Percentiles rank a stretch among this genome's conserved stretches.
phyloP scores from a whole-genome alignment of 352 stramenopile genomes.

The Phytophthora tubulina region DNA sequence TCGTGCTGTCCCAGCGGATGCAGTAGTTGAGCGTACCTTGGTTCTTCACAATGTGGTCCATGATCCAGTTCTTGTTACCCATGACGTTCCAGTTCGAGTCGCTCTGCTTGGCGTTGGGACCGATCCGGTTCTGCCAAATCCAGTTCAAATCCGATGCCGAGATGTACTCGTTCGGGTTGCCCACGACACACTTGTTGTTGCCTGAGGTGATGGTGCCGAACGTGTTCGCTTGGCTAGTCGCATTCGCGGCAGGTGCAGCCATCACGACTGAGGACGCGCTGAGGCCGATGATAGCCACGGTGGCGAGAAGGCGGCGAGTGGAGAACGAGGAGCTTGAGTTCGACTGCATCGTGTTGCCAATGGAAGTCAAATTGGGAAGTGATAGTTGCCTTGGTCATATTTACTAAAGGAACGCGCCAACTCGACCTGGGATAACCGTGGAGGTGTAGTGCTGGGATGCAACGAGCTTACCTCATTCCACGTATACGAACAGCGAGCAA shows the following conservation, averaged over 20 bases:
- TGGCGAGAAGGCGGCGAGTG: not conserved
- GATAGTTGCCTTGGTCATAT: not conserved
- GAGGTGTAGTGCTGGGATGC: not conserved
- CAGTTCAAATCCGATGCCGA: not conserved
- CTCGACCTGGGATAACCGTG: not conserved
- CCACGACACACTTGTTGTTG: conserved; percentile 26
- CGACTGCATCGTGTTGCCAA: conserved; percentile 15
- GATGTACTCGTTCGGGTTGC: conserved; percentile 12
- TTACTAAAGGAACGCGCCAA: no score
- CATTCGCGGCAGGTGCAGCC: not conserved
- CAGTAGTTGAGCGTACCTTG: conserved; percentile 50
- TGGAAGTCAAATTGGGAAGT: conserved; percentile 21
- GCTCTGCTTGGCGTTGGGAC: not conserved
- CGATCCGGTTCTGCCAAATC: not conserved
- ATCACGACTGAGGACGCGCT: conserved; percentile 3
- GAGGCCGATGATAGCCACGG: conserved; percentile 5
- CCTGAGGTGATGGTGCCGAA: conserved; percentile 36
- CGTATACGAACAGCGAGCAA: not conserved
- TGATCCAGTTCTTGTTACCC: conserved; percentile 33
- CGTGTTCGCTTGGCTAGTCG: not conserved
- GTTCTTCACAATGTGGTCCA: conserved; percentile 46
- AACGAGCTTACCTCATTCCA: not conserved
- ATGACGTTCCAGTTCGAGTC: conserved; percentile 1
- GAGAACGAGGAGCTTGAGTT: conserved; percentile 7
- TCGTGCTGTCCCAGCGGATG: conserved; percentile 11